These are phyloP conservation scores for Neofusicoccum umdonicola DNA, from an alignment of 2,329 filamentous ascomycete genomes.

Conservation along the genomic window DNA sequence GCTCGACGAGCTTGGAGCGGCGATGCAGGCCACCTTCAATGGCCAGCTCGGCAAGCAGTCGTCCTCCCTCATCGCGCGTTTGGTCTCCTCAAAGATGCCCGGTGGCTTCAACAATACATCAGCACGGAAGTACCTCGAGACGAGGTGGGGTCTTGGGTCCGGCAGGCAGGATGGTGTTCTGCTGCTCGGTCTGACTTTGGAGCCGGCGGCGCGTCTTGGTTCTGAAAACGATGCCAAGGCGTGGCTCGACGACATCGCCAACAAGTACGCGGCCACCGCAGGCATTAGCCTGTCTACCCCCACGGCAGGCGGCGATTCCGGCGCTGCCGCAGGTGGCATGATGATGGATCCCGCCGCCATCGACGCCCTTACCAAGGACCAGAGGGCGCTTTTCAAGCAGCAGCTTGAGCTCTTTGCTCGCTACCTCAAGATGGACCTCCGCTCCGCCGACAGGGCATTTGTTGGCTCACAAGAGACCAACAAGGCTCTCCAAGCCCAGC, in stretches of 20 bases:
- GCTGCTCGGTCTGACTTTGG: slow-evolving; percentile 85
- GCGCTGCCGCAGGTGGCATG: slow-evolving; percentile 77
- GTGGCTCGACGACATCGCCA: slow-evolving; percentile 82
- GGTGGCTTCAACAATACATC: slow-evolving; percentile 98
- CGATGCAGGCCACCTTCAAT: slow-evolving; percentile 99
- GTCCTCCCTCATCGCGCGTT: slow-evolving; percentile 82
- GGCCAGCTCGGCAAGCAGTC: slow-evolving; percentile 97
- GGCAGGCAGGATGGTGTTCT: slow-evolving; percentile 91
- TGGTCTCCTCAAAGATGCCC: slow-evolving; percentile 99
- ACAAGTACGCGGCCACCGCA: slow-evolving; percentile 82
- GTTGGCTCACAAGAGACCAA: slow-evolving; percentile 81
- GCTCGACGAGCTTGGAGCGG: slow-evolving; percentile 87
- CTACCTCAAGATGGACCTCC: slow-evolving; percentile 95
- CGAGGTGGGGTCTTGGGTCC: slow-evolving; percentile 80
- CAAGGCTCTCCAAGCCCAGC: slow-evolving; percentile 82
- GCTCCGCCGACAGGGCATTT: slow-evolving; percentile 92
- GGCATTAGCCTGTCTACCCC: slow-evolving; percentile 81
- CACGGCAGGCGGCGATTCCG: slow-evolving; percentile 67
- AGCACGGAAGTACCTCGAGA: slow-evolving; percentile 91
- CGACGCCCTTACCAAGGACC: slow-evolving; percentile 95
- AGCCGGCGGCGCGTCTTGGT: slow-evolving; percentile 82
- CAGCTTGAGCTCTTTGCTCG: slow-evolving; percentile 92
- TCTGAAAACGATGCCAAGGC: slow-evolving; percentile 89
- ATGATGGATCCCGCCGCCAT: slow-evolving; percentile 99
- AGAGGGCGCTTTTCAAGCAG: slow-evolving; percentile 94